Conservation (phyloP, 768 basidiomycete species). For the Leccinum incarnatum region DNA sequence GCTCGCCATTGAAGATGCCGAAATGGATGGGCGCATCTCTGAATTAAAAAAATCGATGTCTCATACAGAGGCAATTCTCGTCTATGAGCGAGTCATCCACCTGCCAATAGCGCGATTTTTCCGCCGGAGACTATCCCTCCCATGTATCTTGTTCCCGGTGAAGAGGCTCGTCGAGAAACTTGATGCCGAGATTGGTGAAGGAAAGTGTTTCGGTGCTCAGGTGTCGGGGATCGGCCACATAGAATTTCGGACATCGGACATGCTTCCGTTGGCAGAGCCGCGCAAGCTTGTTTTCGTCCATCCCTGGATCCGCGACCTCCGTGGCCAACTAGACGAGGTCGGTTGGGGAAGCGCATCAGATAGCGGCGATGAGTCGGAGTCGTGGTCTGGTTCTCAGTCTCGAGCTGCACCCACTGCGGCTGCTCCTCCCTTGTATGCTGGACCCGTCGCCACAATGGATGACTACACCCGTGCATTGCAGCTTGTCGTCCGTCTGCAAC, state of each 20-base stretch:
- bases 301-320: constrained; percentile 12
- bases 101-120: too few relatives aligned
- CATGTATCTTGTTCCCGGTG: too few relatives aligned
- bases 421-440: neutral
- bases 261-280: neutral
- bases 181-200: too few relatives aligned
- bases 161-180: too few relatives aligned
- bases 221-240: neutral
- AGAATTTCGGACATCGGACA: constrained; percentile 3
- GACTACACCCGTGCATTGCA: constrained; percentile 5
- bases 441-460: neutral
- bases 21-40: too few relatives aligned
- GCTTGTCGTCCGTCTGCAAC: neutral
- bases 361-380: neutral
- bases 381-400: neutral
- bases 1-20: too few relatives aligned
- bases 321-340: neutral
- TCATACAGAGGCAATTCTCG: too few relatives aligned
- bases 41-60: too few relatives aligned
- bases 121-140: too few relatives aligned
- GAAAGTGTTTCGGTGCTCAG: too few relatives aligned
- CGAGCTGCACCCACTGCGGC: neutral
- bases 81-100: too few relatives aligned
- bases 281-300: constrained; percentile 5
- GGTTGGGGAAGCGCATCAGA: neutral